Base-by-base conservation (phyloP, 129 eudicot species). In the Arctium lappa region DNA sequence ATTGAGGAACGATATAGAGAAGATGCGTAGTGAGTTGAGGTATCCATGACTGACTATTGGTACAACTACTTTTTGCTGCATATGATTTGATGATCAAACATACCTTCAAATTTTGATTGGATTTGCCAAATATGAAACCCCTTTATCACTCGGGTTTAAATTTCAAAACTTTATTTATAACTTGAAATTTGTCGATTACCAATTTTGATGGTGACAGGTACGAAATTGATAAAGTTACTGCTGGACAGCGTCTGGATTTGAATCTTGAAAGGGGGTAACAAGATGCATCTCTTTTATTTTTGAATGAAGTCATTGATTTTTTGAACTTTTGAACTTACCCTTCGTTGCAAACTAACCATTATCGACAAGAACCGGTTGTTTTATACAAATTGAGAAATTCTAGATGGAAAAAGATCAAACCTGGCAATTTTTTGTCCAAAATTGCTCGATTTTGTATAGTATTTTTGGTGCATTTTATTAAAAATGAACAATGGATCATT, bases 1-100 rank as follows among this genome's bases (percentile, higher is more conserved):
- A 79, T 86, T 92, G n/a, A 91, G 89, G 89, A 83, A 86, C 85
- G 98, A 95, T 79, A 91, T 95, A 87, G 97, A 95, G 81, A 92
- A 91, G 87, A 91, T 95, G 98, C 98, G 98, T 39, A 90, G 93
- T 83, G 97, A 92, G 77, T 86, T 95, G 88, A 91, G 94, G 98
- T 95, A 31, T 80, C 89, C 84, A 60, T 63, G 37, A 37, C 40
- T 38, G 40, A 44, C 72, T 79, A 39, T 81, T 74, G 16, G 27
- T 44, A 66, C 70, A 15, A 65, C 27, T 56, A 65, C 81, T 81
- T 66, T 16, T 81, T 65, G 60, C 72, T 31, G 15, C 33, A 62
- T 79, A 79, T 69, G 31, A 73, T 81, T 38, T 5, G 37, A 16
- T 77, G 56, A 62, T 53, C 31, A 16, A 50, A 5, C 31, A 11